Percentiles rank a stretch among this genome's conserved stretches.
Evolutionary conservation across 768 basidiomycete species (phyloP).

Genomic region (Boletus patriciae): DNA sequence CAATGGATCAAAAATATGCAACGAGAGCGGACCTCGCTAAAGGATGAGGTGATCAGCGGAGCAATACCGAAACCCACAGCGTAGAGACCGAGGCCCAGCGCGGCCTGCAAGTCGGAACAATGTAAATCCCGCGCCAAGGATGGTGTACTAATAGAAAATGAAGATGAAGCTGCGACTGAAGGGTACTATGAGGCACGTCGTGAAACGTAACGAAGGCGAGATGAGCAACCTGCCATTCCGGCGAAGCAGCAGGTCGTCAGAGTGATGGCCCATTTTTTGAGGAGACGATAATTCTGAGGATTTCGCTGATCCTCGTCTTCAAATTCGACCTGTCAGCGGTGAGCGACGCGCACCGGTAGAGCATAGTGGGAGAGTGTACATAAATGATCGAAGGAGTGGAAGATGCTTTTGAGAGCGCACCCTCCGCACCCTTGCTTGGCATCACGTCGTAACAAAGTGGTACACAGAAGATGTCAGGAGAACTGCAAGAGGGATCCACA

Average conservation of each 20-base stretch:
- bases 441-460: slow-evolving; percentile 2
- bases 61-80: slow-evolving; percentile 59
- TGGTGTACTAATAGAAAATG: slow-evolving; percentile 53
- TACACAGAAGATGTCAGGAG: background rate
- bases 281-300: slow-evolving; percentile 37
- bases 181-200: background rate
- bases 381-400: slow-evolving; percentile 2
- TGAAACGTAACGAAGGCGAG: background rate
- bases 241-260: slow-evolving; percentile 29
- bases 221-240: slow-evolving; percentile 19
- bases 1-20: background rate
- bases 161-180: slow-evolving; percentile 48
- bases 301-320: slow-evolving; percentile 39
- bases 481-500: background rate
- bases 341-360: background rate
- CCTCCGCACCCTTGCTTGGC: slow-evolving; percentile 8
- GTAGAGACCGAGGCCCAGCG: slow-evolving; percentile 51
- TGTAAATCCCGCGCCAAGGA: slow-evolving; percentile 52
- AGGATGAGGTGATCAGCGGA: slow-evolving; percentile 62
- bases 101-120: slow-evolving; percentile 45
- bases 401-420: background rate
- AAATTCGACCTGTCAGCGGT: slow-evolving; percentile 38
- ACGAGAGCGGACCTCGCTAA: slow-evolving; percentile 48
- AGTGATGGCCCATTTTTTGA: slow-evolving; percentile 47
- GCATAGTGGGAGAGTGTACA: slow-evolving; percentile 1